Percentiles rank a stretch among this genome's conserved stretches.
Evolutionary conservation across 192 early-diverging fungal species (phyloP).

Genomic region (Backusella mclennaniae): DNA sequence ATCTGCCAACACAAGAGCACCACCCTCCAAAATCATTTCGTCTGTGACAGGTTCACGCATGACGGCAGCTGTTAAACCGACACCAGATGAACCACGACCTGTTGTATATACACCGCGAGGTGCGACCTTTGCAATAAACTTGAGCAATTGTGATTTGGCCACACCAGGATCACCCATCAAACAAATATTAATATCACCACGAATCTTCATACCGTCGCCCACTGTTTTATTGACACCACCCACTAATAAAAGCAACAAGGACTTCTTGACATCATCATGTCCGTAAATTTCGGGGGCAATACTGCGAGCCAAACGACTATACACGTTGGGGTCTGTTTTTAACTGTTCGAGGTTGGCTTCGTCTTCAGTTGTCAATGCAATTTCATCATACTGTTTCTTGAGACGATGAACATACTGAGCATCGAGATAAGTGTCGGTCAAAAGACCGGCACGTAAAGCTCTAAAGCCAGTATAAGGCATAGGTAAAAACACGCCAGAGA

Average conservation of each 20-base stretch:
- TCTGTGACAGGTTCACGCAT: conserved; percentile 90
- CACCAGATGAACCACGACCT: conserved; percentile 91
- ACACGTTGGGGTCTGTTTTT: conserved; percentile 66
- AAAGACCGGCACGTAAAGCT: conserved; percentile 83
- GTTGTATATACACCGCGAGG: conserved; percentile 98
- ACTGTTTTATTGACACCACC: conserved; percentile 78
- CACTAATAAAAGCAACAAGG: conserved; percentile 82
- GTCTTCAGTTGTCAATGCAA: conserved; percentile 59
- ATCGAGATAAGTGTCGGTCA: conserved; percentile 95
- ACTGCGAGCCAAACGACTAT: conserved; percentile 68
- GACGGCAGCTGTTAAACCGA: conserved; percentile 94
- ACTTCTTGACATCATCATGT: conserved; percentile 91
- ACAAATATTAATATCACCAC: conserved; percentile 96
- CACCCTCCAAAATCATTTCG: conserved; percentile 97
- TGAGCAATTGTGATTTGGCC: conserved; percentile 96
- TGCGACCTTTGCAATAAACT: conserved; percentile 90
- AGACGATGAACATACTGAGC: conserved; percentile 82
- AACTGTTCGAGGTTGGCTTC: conserved; percentile 58
- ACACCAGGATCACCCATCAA: conserved; percentile 99
- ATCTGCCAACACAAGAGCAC: conserved; percentile 95
- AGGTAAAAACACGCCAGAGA: conserved; percentile 89
- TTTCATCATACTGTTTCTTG: conserved; percentile 91
- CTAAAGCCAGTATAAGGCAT: conserved; percentile 92
- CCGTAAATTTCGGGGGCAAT: conserved; percentile 93
- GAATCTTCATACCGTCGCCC: conserved; percentile 92